Conservation (phyloP, 306 rosid genomes). For the Vigna radiata region DNA sequence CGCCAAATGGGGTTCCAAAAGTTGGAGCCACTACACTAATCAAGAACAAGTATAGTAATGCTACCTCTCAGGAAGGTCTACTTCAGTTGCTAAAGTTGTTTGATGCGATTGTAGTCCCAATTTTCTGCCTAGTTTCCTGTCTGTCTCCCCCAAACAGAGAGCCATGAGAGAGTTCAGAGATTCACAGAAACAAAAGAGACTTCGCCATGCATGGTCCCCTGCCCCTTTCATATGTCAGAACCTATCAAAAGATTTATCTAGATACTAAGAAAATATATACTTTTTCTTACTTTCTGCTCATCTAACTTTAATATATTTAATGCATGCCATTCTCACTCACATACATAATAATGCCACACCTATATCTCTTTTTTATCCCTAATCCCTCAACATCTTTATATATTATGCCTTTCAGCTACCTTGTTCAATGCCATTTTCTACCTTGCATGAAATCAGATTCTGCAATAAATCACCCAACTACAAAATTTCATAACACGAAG, state of each 20-base stretch:
- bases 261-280: conserved; percentile 27
- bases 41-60: conserved; percentile 45
- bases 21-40: conserved; percentile 35
- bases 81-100: conserved; percentile 65
- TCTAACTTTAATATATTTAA: conserved; percentile 30
- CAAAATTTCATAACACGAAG: background rate
- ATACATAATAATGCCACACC: background rate
- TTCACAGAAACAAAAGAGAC: conserved; percentile 12
- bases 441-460: background rate
- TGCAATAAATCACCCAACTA: background rate
- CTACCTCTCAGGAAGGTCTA: conserved; percentile 57
- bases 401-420: background rate
- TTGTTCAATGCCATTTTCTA: background rate
- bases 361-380: background rate
- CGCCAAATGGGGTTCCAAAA: conserved; percentile 43
- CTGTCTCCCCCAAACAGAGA: conserved; percentile 59
- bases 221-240: conserved; percentile 54
- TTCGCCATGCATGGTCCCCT: conserved; percentile 56
- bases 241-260: conserved; percentile 38
- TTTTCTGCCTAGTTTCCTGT: conserved; percentile 57
- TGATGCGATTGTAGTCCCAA: conserved; percentile 62
- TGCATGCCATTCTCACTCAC: conserved; percentile 37
- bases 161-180: conserved; percentile 37
- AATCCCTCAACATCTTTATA: background rate
- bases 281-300: conserved; percentile 33